phyloP scores from a whole-genome alignment of 441 rosid genomes.

The Eutrema salsugineum region DNA sequence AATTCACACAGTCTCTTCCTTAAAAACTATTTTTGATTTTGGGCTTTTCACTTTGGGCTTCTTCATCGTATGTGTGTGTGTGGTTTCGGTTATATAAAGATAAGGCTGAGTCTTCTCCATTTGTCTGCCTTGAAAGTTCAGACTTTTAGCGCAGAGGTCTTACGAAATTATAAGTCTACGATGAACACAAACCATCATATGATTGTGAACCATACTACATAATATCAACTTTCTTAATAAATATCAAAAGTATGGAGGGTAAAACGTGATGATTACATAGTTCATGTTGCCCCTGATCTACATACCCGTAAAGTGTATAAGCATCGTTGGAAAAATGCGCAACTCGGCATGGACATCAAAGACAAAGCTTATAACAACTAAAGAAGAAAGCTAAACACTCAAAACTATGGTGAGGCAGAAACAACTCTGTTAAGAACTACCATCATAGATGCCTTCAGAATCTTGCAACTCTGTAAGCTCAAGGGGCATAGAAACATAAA shows the following conservation, averaged over 20 bases:
- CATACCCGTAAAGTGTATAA: background rate
- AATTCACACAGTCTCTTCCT: background rate
- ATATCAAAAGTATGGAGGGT: background rate
- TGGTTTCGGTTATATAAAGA: slow-evolving; percentile 3
- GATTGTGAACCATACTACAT: background rate
- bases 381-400: background rate
- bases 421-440: background rate
- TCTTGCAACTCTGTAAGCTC: background rate
- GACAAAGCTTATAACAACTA: background rate
- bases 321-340: background rate
- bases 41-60: slow-evolving; percentile 20
- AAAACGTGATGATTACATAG: background rate
- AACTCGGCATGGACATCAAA: background rate
- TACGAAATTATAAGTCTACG: background rate
- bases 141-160: background rate
- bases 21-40: slow-evolving; percentile 6
- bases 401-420: background rate
- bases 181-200: background rate
- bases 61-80: background rate
- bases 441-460: background rate
- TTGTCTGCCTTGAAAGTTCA: background rate
- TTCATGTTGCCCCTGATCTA: background rate
- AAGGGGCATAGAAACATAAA: background rate
- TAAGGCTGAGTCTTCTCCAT: slow-evolving; percentile 1
- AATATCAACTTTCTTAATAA: background rate